Percentiles rank a stretch among this genome's conserved stretches.
Evolutionary conservation across 805 yeast genomes (phyloP).

Genomic region (Wickerhamiella sorbophila): DNA sequence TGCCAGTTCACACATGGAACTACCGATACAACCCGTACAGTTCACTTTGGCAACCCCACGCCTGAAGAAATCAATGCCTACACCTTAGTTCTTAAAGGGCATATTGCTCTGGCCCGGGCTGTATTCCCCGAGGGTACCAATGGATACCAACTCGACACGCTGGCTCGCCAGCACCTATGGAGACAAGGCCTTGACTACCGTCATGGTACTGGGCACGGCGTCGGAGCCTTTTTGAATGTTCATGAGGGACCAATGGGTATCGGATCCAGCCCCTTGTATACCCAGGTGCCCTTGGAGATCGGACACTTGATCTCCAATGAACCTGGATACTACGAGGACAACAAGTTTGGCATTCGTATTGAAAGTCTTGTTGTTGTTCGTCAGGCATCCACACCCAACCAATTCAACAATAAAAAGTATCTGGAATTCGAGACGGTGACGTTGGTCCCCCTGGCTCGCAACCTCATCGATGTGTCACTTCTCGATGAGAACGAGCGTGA

Average conservation of each 20-base stretch:
- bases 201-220: constrained; percentile 97
- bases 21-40: constrained; percentile 86
- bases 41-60: constrained; percentile 49
- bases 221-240: constrained; percentile 81
- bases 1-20: constrained; percentile 90
- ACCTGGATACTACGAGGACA: constrained; percentile 87
- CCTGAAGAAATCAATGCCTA: constrained; percentile 49
- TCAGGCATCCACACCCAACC: constrained; percentile 25
- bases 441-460: constrained; percentile 65
- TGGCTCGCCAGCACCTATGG: constrained; percentile 78
- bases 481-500: constrained; percentile 45
- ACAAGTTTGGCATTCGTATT: constrained; percentile 78
- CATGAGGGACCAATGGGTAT: constrained; percentile 92
- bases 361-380: constrained; percentile 65
- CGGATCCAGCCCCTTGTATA: constrained; percentile 30
- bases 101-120: constrained; percentile 68
- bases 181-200: constrained; percentile 68
- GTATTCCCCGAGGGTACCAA: constrained; percentile 64
- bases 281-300: constrained; percentile 36
- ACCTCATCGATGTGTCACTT: constrained; percentile 47
- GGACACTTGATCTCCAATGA: constrained; percentile 83
- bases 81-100: constrained; percentile 83
- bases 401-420: constrained; percentile 43
- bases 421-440: constrained; percentile 74
- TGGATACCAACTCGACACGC: constrained; percentile 61